These are phyloP conservation scores for Emmonsia crescens DNA, from an alignment of 2,329 filamentous ascomycete genomes.

Conservation along the genomic window DNA sequence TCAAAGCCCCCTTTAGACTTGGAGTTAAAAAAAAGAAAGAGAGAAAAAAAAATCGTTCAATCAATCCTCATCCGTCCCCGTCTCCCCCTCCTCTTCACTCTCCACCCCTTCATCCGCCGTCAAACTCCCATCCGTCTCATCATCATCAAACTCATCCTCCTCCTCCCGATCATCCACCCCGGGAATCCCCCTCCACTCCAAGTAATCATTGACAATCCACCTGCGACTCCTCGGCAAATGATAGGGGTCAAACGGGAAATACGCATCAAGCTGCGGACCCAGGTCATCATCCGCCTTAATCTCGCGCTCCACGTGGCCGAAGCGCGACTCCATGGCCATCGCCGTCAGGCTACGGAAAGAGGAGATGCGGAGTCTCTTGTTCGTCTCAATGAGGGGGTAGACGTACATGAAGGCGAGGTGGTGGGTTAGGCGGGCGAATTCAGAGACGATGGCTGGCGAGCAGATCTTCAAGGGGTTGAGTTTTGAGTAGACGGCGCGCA, in stretches of 20 bases:
- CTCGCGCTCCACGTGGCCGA: slow-evolving; percentile 42
- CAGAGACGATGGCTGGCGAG: slow-evolving; percentile 76
- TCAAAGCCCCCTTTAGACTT: neutral
- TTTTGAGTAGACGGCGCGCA: slow-evolving; percentile 69
- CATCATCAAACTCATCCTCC: slow-evolving; percentile 41
- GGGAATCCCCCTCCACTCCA: slow-evolving; percentile 65
- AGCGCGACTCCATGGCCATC: slow-evolving; percentile 26
- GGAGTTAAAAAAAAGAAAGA: neutral
- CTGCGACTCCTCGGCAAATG: slow-evolving; percentile 74
- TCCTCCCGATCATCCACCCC: slow-evolving; percentile 53
- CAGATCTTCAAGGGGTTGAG: slow-evolving; percentile 95
- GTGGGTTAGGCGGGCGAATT: slow-evolving; percentile 80
- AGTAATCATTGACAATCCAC: slow-evolving; percentile 79
- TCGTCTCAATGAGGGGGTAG: slow-evolving; percentile 75
- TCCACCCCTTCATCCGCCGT: slow-evolving; percentile 23
- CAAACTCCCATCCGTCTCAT: slow-evolving; percentile 19
- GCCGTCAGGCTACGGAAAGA: slow-evolving; percentile 44
- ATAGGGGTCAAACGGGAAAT: slow-evolving; percentile 97
- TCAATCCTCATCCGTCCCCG: slow-evolving; percentile 33
- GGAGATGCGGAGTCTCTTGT: slow-evolving; percentile 77
- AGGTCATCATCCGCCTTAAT: slow-evolving; percentile 56
- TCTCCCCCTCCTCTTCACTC: slow-evolving; percentile 31
- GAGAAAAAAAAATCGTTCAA: neutral
- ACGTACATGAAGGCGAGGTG: slow-evolving; percentile 84
- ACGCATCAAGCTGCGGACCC: slow-evolving; percentile 77